A percentile compares a stretch with the other conserved stretches of the same genome.
Conservation (phyloP, 257 asterid species). For the Solanum boliviense region DNA sequence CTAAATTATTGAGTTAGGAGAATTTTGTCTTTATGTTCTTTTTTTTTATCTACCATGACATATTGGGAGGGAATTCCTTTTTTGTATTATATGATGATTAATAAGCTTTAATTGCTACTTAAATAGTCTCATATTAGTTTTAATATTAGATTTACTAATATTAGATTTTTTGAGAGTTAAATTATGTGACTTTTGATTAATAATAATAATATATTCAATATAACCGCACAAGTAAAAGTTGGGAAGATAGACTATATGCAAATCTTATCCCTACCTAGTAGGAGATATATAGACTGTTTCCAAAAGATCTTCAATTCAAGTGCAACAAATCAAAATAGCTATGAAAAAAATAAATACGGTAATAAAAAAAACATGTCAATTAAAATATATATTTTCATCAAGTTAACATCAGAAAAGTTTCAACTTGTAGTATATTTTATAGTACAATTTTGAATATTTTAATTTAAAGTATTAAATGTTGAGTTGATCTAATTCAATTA, state of each 20-base stretch:
- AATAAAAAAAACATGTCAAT: too few relatives aligned
- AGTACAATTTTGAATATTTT: too few relatives aligned
- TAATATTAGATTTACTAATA: too few relatives aligned
- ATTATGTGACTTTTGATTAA: not conserved
- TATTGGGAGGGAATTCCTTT: not conserved
- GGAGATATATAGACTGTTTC: too few relatives aligned
- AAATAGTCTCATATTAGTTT: too few relatives aligned
- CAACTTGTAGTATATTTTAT: too few relatives aligned
- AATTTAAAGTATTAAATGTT: too few relatives aligned
- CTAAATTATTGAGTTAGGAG: not conserved
- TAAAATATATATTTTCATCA: too few relatives aligned
- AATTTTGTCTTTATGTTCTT: not conserved
- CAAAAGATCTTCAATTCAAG: fast-evolving
- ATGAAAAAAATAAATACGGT: too few relatives aligned
- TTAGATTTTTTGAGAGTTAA: not conserved
- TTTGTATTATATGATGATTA: not conserved
- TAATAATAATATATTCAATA: not conserved
- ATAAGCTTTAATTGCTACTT: not conserved
- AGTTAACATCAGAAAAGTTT: too few relatives aligned
- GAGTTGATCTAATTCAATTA: too few relatives aligned
- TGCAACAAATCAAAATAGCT: fast-evolving
- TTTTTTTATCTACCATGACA: not conserved
- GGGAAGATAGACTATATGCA: fast-evolving
- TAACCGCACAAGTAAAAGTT: fast-evolving
- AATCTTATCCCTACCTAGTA: fast-evolving